Percentiles rank a stretch among this genome's conserved stretches.
These are phyloP conservation scores for Lipomyces starkeyi DNA, from an alignment of 805 yeast genomes.

Conservation along the genomic window DNA sequence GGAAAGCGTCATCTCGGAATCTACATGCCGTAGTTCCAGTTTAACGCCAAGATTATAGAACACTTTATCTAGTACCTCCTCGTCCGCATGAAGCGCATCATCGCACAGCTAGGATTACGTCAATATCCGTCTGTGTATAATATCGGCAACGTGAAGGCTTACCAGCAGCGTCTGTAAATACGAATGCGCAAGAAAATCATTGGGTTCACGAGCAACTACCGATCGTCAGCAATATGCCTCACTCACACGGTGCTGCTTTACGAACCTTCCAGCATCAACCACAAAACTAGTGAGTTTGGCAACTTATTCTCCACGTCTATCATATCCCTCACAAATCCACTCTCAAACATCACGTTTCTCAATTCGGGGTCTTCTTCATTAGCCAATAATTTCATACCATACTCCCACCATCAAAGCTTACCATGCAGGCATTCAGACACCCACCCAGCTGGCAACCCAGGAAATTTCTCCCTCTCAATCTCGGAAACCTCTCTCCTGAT, in stretches of 20 bases:
- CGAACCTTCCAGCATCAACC: constrained; percentile 23
- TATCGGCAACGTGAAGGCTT: neutral
- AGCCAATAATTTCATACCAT: neutral
- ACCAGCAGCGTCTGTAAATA: constrained; percentile 15
- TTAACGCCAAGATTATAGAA: constrained; percentile 16
- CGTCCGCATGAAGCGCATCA: neutral
- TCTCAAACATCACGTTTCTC: constrained; percentile 18
- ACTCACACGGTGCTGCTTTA: neutral
- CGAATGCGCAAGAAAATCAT: constrained; percentile 13
- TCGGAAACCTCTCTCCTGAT: neutral
- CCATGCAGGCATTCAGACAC: constrained; percentile 2
- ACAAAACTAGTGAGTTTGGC: constrained; percentile 12
- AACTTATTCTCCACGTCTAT: constrained; percentile 16
- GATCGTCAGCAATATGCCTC: neutral
- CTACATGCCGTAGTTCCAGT: neutral
- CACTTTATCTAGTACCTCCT: constrained; percentile 5
- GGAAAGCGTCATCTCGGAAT: constrained; percentile 1
- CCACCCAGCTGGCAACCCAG: constrained; percentile 6
- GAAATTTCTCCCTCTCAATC: neutral
- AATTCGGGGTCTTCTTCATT: neutral
- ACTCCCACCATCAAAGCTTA: neutral
- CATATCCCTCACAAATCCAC: constrained; percentile 23
- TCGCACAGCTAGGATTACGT: constrained; percentile 3
- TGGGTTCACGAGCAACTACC: constrained; percentile 21
- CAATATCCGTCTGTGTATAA: neutral